These are phyloP conservation scores for Tylopilus sp. DNA, from an alignment of 768 basidiomycete species.

Conservation along the genomic window DNA sequence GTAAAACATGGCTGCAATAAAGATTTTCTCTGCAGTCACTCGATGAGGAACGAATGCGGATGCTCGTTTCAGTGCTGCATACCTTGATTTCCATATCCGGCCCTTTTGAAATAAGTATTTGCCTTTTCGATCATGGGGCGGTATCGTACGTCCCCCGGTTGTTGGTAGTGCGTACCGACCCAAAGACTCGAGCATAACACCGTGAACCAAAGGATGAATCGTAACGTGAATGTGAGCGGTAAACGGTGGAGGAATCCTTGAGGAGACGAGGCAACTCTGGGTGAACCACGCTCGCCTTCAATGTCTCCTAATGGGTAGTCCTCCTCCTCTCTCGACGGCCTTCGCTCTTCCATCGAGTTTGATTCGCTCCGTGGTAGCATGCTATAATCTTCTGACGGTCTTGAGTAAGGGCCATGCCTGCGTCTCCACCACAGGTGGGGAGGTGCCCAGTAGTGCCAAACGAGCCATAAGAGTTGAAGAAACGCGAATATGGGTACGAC, in stretches of 20 bases:
- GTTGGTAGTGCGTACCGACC: slow-evolving; percentile 5
- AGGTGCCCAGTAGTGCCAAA: not conserved
- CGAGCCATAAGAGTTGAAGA: slow-evolving; percentile 10
- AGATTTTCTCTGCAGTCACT: slow-evolving; percentile 13
- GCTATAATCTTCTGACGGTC: slow-evolving; percentile 4
- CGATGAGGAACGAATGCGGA: not conserved
- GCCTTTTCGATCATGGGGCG: slow-evolving; percentile 14
- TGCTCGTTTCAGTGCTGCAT: not conserved
- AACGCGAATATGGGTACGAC: slow-evolving; percentile 10
- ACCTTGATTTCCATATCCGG: slow-evolving; percentile 18
- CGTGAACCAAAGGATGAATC: slow-evolving; percentile 5
- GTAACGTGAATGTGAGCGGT: not conserved
- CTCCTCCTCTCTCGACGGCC: not conserved
- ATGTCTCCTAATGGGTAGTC: not conserved
- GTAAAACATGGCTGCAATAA: slow-evolving; percentile 35
- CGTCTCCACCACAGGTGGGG: not conserved
- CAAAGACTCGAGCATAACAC: not conserved
- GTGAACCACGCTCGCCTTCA: not conserved
- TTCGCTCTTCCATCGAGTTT: slow-evolving; percentile 2
- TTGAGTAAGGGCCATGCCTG: not conserved
- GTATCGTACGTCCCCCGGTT: slow-evolving; percentile 12
- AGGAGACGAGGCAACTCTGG: not conserved
- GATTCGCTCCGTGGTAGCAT: slow-evolving; percentile 10
- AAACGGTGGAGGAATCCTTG: not conserved
- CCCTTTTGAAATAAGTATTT: slow-evolving; percentile 6